Percentiles rank a stretch among this genome's conserved stretches.
Conservation (phyloP, 192 early-diverging fungal species). For the Dissophora globulifera region DNA sequence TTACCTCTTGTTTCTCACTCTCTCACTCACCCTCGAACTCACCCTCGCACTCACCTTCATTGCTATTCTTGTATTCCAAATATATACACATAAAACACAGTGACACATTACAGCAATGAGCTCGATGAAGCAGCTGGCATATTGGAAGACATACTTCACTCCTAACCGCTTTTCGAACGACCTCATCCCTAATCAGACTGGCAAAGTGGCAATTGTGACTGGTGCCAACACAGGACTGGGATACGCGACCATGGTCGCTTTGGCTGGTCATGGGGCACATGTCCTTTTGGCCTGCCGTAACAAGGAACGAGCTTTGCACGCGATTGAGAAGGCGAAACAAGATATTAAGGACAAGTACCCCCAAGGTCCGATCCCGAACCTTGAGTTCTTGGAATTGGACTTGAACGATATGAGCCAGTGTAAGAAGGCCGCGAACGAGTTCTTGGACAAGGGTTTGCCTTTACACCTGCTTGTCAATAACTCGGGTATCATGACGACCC, state of each 20-base stretch:
- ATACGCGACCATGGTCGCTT: constrained; percentile 31
- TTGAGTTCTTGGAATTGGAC: constrained; percentile 47
- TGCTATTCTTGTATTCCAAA: background rate
- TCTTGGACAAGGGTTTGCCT: constrained; percentile 43
- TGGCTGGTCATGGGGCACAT: constrained; percentile 34
- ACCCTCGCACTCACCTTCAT: constrained; percentile 5
- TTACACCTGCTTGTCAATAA: constrained; percentile 58
- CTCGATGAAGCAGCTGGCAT: constrained; percentile 6
- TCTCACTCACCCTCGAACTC: too few relatives aligned
- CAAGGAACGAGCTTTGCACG: constrained; percentile 8
- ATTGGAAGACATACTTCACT: constrained; percentile 14
- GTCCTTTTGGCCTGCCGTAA: constrained; percentile 29
- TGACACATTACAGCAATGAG: constrained; percentile 6
- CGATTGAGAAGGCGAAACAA: constrained; percentile 13
- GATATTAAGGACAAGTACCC: constrained; percentile 20
- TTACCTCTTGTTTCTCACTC: background rate
- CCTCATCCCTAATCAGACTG: constrained; percentile 47
- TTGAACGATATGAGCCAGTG: constrained; percentile 6
- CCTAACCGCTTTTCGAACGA: constrained; percentile 14
- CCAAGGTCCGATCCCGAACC: background rate
- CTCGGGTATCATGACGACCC: constrained; percentile 30
- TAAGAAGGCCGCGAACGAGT: constrained; percentile 27
- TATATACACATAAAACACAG: background rate
- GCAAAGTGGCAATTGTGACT: constrained; percentile 60
- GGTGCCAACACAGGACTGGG: constrained; percentile 58